These are phyloP conservation scores for Crithidia acanthocephali DNA, from an alignment of 208 protist species.

Conservation along the genomic window DNA sequence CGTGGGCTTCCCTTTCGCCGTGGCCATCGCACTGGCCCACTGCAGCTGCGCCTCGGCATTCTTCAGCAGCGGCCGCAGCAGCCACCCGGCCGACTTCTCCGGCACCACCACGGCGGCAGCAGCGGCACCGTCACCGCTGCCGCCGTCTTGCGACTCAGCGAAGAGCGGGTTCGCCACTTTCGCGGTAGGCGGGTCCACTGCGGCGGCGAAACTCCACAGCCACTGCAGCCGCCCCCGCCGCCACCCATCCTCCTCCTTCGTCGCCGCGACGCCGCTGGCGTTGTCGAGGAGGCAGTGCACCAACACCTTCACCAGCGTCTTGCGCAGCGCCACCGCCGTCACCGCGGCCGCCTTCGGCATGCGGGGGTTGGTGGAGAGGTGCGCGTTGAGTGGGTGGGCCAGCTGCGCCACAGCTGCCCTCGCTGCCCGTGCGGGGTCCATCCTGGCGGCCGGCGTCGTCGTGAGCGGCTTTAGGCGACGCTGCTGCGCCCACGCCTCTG, in stretches of 20 bases:
- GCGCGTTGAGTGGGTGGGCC: conserved; percentile 37
- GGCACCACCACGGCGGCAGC: conserved; percentile 12
- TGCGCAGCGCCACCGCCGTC: conserved; percentile 35
- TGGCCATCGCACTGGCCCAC: conserved; percentile 37
- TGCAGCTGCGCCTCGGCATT: conserved; percentile 59
- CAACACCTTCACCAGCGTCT: conserved; percentile 54
- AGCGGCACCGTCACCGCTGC: not conserved
- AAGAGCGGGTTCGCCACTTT: conserved; percentile 4
- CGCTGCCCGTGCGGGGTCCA: not conserved
- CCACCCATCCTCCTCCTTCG: conserved; percentile 35
- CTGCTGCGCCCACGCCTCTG: conserved; percentile 6
- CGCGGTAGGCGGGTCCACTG: conserved; percentile 45
- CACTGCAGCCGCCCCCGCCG: conserved; percentile 42
- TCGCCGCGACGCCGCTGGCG: conserved; percentile 30
- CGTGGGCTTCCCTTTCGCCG: conserved; percentile 20
- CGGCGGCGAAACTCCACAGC: conserved; percentile 50
- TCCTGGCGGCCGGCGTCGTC: too few species aligned
- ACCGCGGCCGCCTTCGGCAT: conserved; percentile 29
- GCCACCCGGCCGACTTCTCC: conserved; percentile 38
- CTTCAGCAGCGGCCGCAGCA: conserved; percentile 57
- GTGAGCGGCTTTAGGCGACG: not conserved
- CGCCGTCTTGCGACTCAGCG: not conserved
- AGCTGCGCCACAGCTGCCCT: conserved; percentile 31
- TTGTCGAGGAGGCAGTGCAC: conserved; percentile 68
- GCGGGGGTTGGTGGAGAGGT: conserved; percentile 38